Conservation (phyloP, 2,329 filamentous ascomycete genomes). For the Aspergillus pseudonomiae region DNA sequence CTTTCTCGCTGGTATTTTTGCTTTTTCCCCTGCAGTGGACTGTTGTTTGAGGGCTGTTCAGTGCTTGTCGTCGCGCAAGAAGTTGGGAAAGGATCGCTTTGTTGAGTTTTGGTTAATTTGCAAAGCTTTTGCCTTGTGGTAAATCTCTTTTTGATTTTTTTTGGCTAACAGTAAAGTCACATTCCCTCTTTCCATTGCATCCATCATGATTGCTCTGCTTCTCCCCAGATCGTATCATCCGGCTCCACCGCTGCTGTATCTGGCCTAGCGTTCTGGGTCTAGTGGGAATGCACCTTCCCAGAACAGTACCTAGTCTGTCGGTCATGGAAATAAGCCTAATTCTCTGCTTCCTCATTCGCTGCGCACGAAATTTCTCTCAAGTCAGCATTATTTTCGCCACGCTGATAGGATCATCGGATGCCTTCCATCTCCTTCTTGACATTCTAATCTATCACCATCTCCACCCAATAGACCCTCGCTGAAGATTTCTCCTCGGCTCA, state of each 20-base stretch:
- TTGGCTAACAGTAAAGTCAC: background rate
- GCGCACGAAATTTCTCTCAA: background rate
- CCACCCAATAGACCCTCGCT: slow-evolving; percentile 6
- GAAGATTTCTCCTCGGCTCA: slow-evolving; percentile 1
- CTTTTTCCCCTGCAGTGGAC: background rate
- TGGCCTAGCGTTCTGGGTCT: slow-evolving; percentile 27
- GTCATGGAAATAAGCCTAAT: slow-evolving; percentile 31
- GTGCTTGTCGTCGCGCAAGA: background rate
- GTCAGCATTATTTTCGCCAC: slow-evolving; percentile 23
- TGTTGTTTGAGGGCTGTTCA: background rate
- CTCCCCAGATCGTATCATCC: slow-evolving; percentile 33
- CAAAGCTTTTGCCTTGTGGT: background rate
- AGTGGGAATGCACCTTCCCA: slow-evolving; percentile 27
- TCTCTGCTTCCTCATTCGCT: slow-evolving; percentile 27
- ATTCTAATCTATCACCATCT: slow-evolving; percentile 9
- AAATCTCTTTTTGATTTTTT: background rate
- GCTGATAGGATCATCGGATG: slow-evolving; percentile 18
- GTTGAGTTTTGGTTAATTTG: background rate
- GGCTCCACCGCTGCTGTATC: slow-evolving; percentile 32
- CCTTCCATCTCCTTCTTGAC: slow-evolving; percentile 6
- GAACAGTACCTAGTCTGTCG: slow-evolving; percentile 20
- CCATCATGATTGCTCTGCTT: slow-evolving; percentile 13
- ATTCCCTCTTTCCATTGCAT: slow-evolving; percentile 2
- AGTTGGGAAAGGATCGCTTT: slow-evolving; percentile 2
- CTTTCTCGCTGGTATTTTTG: slow-evolving; percentile 12